Conservation (phyloP, 2,329 filamentous ascomycete species). For the Xylariaceae sp. region DNA sequence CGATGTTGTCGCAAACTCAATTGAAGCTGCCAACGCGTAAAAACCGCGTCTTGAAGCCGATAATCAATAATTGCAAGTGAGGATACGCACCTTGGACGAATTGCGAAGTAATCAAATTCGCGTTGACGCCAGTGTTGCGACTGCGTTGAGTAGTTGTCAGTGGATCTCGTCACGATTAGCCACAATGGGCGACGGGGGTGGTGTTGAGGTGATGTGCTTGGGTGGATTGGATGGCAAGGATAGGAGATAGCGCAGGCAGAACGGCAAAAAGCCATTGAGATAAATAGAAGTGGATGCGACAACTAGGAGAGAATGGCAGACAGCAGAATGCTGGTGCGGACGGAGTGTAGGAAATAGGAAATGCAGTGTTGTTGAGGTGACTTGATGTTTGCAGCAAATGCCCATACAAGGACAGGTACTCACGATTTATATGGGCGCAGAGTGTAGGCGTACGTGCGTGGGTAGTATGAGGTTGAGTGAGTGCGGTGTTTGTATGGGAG, state of each 20-base stretch:
- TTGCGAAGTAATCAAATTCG: constrained; percentile 20
- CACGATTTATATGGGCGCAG: constrained; percentile 38
- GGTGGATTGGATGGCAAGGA: not conserved
- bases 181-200: constrained; percentile 17
- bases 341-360: constrained; percentile 8
- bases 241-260: constrained; percentile 11
- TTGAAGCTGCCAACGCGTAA: constrained; percentile 35
- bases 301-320: constrained; percentile 10
- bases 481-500: constrained; percentile 47
- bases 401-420: constrained; percentile 48
- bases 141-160: constrained; percentile 30
- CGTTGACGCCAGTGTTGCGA: constrained; percentile 35
- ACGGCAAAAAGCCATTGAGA: constrained; percentile 3
- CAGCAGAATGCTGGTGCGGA: constrained; percentile 4
- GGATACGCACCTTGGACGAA: constrained; percentile 37
- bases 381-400: constrained; percentile 39
- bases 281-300: constrained; percentile 9
- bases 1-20: constrained; percentile 37
- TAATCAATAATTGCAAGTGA: constrained; percentile 26
- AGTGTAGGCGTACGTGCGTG: constrained; percentile 31
- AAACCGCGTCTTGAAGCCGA: constrained; percentile 37
- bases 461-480: constrained; percentile 38
- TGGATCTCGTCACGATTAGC: constrained; percentile 19
- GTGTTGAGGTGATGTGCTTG: constrained; percentile 7
- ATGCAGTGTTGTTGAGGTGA: constrained; percentile 32